Conservation (phyloP, 2,329 filamentous ascomycete genomes). For the Peltaster fructicola region DNA sequence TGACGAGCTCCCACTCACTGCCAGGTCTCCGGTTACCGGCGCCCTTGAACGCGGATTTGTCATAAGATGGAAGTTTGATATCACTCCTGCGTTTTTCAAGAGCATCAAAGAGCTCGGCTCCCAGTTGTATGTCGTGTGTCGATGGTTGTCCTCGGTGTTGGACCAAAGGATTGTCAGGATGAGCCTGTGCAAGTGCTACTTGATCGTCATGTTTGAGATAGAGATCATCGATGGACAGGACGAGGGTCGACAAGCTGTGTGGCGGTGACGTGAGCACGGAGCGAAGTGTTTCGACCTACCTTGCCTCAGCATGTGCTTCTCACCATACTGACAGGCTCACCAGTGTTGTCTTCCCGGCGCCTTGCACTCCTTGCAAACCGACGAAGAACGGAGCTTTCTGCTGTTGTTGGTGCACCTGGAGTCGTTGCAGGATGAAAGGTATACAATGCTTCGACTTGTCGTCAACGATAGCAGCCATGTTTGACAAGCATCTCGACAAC, state of each 20-base stretch:
- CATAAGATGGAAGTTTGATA: conserved; percentile 52
- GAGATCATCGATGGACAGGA: conserved; percentile 76
- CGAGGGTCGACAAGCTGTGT: conserved; percentile 45
- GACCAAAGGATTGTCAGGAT: conserved; percentile 57
- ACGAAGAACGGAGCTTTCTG: conserved; percentile 54
- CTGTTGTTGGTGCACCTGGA: conserved; percentile 30
- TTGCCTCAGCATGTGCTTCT: conserved; percentile 5
- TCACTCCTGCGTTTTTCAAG: conserved; percentile 34
- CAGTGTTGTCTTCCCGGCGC: conserved; percentile 81
- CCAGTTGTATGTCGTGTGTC: conserved; percentile 59
- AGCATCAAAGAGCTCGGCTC: conserved; percentile 43
- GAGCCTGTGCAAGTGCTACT: conserved; percentile 40
- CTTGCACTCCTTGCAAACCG: conserved; percentile 81
- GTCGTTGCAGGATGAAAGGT: conserved; percentile 51
- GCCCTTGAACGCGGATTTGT: conserved; percentile 63
- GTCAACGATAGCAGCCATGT: conserved; percentile 43
- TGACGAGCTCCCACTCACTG: conserved; percentile 42
- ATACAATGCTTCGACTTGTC: conserved; percentile 65
- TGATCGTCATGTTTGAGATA: conserved; percentile 62
- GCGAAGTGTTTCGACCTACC: conserved; percentile 36
- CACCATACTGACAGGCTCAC: conserved; percentile 25
- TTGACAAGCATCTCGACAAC: not conserved
- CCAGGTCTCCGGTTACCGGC: conserved; percentile 56
- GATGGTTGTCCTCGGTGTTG: conserved; percentile 72
- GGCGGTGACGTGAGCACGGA: conserved; percentile 39